Evolutionary conservation across 31 red algal species (phyloP).

Genomic region (Asparagopsis taxiformis): DNA sequence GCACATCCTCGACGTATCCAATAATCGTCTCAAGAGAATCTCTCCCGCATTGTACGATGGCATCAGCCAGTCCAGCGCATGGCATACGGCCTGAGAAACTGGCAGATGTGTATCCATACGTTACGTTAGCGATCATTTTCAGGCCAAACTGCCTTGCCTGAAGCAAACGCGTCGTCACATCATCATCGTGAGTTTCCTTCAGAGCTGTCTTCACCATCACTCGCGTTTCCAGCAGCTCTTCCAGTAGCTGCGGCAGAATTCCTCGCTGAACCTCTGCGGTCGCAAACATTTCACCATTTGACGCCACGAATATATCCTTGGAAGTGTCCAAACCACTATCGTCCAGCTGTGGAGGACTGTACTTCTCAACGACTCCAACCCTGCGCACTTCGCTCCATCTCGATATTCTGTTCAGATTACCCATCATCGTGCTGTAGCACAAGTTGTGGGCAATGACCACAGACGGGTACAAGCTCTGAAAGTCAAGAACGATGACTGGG

Average conservation of each 20-base stretch:
- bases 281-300: constrained; percentile 90
- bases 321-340: constrained; percentile 5
- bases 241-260: constrained; percentile 85
- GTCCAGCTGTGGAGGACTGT: constrained; percentile 37
- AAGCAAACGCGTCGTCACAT: constrained; percentile 27
- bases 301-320: constrained; percentile 63
- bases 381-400: constrained; percentile 36
- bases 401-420: constrained; percentile 57
- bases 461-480: constrained; percentile 96
- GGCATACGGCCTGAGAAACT: constrained; percentile 97
- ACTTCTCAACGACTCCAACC: constrained; percentile 73
- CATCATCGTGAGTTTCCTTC: constrained; percentile 56
- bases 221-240: constrained; percentile 93
- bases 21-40: constrained; percentile 75
- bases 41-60: constrained; percentile 94
- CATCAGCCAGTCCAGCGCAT: constrained; percentile 90
- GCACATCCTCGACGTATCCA: constrained; percentile 44
- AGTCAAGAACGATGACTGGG: constrained; percentile 98
- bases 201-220: constrained; percentile 94
- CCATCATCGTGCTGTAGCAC: constrained; percentile 91
- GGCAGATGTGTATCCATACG: constrained; percentile 94
- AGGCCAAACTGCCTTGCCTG: constrained; percentile 95
- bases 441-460: constrained; percentile 98
- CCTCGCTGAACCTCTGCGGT: constrained; percentile 55
- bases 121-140: constrained; percentile 99